Base-by-base conservation (phyloP, 345 rosid species). In the Syzygium oleosum region DNA sequence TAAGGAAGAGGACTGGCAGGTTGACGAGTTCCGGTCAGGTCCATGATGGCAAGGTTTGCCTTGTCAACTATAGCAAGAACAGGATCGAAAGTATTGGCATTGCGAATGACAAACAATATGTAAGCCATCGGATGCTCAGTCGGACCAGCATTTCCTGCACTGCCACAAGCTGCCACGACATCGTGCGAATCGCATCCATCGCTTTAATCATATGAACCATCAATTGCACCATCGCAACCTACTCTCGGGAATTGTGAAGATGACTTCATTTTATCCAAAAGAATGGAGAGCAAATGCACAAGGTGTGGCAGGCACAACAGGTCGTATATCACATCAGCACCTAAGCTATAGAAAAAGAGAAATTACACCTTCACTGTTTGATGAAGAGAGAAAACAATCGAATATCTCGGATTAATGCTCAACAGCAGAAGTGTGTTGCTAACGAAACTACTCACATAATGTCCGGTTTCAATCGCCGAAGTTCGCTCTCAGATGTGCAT, bases 281-380 rank as follows among this genome's bases (percentile, higher is more conserved):
- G 94, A 88, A 92, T 87, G 85, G 88, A 91, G 25, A 97, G 92
- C 59, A 95, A 89, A 51, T 90, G 91, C 88, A 96, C 92, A 41
- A 97, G 94, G 90, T 95, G 91, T 3, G 98, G 98, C 41, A 95
- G 93, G 89, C 97, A 95, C 59, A 93, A 89, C 5, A 93, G 96
- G 92, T 96, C 93, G 88, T 95, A 97, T 77, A 96, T 93, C 78
- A 97, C 91, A 88, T 97, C 97, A 79, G 98, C 99, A 8, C 98
- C 99, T 87, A 96, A 88, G 87, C 98, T 95, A 93, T 85, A 89
- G 80, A 55, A 52, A 21, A 49, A 84, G 5, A 54, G 73, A 19
- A 73, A 31, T 56, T 56, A 23, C 25, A 12, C n/a, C 84, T 29
- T 86, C 34, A 5, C 9, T 55, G 59, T 1, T 23, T 49, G 21